Conservation (phyloP, 805 yeast genomes). For the Candida yuanshanica region DNA sequence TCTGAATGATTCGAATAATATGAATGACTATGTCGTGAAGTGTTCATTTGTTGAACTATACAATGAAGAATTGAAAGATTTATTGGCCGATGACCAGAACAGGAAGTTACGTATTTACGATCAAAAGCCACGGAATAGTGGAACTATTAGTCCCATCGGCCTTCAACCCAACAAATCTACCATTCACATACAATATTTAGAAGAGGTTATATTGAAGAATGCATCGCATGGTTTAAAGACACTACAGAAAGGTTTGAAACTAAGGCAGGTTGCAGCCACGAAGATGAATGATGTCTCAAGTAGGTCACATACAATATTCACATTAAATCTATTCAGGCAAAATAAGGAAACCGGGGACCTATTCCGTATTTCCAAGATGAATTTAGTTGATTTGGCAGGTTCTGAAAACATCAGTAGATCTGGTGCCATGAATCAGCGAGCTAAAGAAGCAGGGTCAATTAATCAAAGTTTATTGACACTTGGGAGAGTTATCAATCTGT, state of each 20-base stretch:
- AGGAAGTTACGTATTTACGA: conserved; percentile 54
- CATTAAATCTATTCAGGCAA: conserved; percentile 51
- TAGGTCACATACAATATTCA: conserved; percentile 73
- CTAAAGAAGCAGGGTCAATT: conserved; percentile 90
- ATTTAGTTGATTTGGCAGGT: conserved; percentile 92
- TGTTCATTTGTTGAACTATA: conserved; percentile 81
- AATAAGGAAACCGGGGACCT: conserved; percentile 37
- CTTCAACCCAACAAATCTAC: conserved; percentile 15
- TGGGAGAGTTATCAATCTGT: conserved; percentile 80
- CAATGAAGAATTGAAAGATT: conserved; percentile 79
- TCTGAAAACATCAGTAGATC: conserved; percentile 85
- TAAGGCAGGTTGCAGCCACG: conserved; percentile 65
- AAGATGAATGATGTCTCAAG: conserved; percentile 70
- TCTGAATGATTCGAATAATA: conserved; percentile 30
- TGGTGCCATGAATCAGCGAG: conserved; percentile 82
- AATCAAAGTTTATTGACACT: conserved; percentile 83
- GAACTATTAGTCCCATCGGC: not conserved
- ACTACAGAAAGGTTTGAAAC: conserved; percentile 50
- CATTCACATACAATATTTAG: conserved; percentile 58
- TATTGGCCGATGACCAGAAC: conserved; percentile 40
- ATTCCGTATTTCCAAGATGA: conserved; percentile 62
- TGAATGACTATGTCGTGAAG: conserved; percentile 58
- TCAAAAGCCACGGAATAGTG: conserved; percentile 13
- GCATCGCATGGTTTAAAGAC: conserved; percentile 52
- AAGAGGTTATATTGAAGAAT: conserved; percentile 50